phyloP scores from a whole-genome alignment of 805 yeast species.

The Lachancea dasiensis region DNA sequence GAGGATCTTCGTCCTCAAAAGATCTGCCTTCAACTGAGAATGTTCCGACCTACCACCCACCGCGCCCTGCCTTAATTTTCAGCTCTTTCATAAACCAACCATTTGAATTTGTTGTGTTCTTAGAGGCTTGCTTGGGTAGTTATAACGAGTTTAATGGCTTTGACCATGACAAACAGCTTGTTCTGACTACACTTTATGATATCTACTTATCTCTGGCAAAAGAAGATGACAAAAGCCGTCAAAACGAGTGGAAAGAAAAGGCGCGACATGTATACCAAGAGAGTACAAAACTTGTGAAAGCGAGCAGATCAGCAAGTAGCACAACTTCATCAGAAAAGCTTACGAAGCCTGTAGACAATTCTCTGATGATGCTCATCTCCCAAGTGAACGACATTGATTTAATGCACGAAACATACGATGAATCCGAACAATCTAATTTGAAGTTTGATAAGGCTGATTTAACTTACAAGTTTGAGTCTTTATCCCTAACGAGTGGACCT shows the following conservation, averaged over 20 bases:
- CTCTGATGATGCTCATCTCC: slow-evolving; percentile 34
- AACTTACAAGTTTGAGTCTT: slow-evolving; percentile 48
- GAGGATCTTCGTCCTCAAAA: slow-evolving; percentile 25
- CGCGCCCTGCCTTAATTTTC: slow-evolving; percentile 80
- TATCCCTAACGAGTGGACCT: slow-evolving; percentile 54
- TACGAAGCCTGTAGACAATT: slow-evolving; percentile 21
- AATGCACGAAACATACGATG: slow-evolving; percentile 43
- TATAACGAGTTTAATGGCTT: slow-evolving; percentile 71
- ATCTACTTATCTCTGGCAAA: slow-evolving; percentile 62
- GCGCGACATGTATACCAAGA: slow-evolving; percentile 49
- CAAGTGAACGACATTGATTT: slow-evolving; percentile 35
- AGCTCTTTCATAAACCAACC: slow-evolving; percentile 83
- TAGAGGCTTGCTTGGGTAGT: slow-evolving; percentile 83
- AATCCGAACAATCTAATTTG: slow-evolving; percentile 29
- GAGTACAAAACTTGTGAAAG: slow-evolving; percentile 47
- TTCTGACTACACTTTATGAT: slow-evolving; percentile 75
- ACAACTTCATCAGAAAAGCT: slow-evolving; percentile 6
- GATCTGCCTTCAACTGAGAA: slow-evolving; percentile 7
- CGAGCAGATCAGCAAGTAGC: slow-evolving; percentile 29
- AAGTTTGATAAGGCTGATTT: slow-evolving; percentile 37
- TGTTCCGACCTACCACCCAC: slow-evolving; percentile 79
- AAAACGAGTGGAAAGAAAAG: slow-evolving; percentile 54
- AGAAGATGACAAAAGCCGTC: slow-evolving; percentile 33
- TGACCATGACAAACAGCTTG: slow-evolving; percentile 60
- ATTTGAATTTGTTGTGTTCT: slow-evolving; percentile 80